Evolutionary conservation across 305 asterid genomes (phyloP), one percentile per base, ranked within the genome.

Genomic region (Fraxinus paxiana): DNA sequence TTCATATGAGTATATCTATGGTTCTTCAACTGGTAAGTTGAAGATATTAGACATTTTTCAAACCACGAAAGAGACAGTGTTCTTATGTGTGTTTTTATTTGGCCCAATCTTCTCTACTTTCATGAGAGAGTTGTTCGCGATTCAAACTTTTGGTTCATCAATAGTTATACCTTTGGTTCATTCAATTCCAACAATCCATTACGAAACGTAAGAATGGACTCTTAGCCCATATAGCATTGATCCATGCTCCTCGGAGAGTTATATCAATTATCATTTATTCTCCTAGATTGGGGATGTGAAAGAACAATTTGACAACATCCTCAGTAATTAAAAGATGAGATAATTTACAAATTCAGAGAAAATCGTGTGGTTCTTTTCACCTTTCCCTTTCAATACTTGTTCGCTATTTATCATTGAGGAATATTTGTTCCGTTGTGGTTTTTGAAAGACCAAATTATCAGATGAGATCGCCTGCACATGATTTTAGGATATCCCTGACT

Each of bases 1-100:
- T 94, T 54, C 98, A 96, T 71, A 94, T 96, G 99, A 94, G 99
- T 83, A 88, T 94, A 83, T 88, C 98, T 81, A 96, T 92, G 98
- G 94, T 94, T 83, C 87, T 92, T 85, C 98, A 96, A 86, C 87
- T 96, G 90, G 98, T 96, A 87, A 89, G 88, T 82, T 33, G 63
- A 51, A 15, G 73, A 54, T 28, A 71, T 15, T 31, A 69, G 17
- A 31, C 18, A 18, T 31, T 6, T 69, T 31, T 63, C 4, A 31
- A 31, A 69, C 22, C 20, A 15, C 7, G 2, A 30, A 28, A 17
- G 43, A 69, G 43, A 31, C 20, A 4, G 15, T 6, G 10, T 15
- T 31, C 41, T 67, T 67, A 2, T 69, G 43, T 31, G 30, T 69
- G 7, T 13, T 30, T 6, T 6, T 41, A 28, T 31, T 17, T 69